Evolutionary conservation across 2,329 filamentous ascomycete species (phyloP), one percentile per base, ranked within the genome.

Genomic region (Claviceps sorghi): DNA sequence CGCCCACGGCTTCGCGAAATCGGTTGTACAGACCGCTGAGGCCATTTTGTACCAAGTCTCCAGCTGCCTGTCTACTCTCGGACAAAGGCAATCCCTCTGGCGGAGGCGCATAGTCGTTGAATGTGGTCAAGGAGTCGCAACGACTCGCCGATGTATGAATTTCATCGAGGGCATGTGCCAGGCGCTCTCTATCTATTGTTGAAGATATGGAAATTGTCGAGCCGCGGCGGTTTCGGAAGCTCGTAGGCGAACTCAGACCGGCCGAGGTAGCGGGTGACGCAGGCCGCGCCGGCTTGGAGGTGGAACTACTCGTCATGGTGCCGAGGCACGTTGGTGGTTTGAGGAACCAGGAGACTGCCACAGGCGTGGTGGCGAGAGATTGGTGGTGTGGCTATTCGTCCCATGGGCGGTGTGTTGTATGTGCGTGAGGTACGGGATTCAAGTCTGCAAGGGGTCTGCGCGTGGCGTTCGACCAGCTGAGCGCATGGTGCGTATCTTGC

Each of bases 91-190:
- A 70, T 1, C 77, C 73, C 2, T 75, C 71, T 0, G 86, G 82
- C 5, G 83, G 82, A 1, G 84, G 82, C 1, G 85, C 86, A 61
- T 95, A 90, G 63, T 96, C 90, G 68, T 94, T 94, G 69, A 97
- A 97, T 9, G 89, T 94, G 2, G 91, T 97, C 48, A 97, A 75
- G 36, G 82, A 80, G 56, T 86, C 85, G 36, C 86, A 86, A 64
- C 87, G 86, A 62, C 86, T 94, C n/a, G 90, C 89, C 6, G 86
- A 83, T 49, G 76, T 88, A 67, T 96, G 91, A 58, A 96, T 95
- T 60, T 87, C 83, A 67, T 95, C 86, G 55, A 96, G 80, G 19
- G 84, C 79, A 56, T 88, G 80, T 36, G 86, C 81, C 40, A 91
- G 75, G 53, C 86, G 83, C 56, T 88, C 85, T 63, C 80, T 85